phyloP scores from a whole-genome alignment of 1,284 basidiomycete species.

The Melampsora larici-populina region DNA sequence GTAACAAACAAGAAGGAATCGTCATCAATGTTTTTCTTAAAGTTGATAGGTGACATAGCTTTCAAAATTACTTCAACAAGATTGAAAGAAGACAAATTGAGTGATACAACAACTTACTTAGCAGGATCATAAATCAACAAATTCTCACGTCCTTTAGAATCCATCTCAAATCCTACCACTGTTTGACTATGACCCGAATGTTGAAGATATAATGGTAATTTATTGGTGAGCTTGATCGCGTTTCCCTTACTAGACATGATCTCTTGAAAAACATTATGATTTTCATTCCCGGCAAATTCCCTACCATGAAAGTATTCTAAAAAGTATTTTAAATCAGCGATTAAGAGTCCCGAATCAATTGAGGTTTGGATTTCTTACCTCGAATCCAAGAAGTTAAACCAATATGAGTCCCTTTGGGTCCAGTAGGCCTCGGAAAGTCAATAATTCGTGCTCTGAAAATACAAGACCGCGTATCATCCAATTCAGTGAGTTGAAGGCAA shows the following conservation, averaged over 20 bases:
- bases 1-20: background rate
- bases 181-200: conserved; percentile 50
- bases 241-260: background rate
- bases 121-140: conserved; percentile 50
- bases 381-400: background rate
- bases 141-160: conserved; percentile 44
- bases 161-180: conserved; percentile 49
- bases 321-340: background rate
- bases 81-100: conserved; percentile 3
- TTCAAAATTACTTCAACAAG: too few relatives aligned
- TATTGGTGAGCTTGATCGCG: conserved; percentile 2
- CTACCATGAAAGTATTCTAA: background rate
- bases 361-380: background rate
- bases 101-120: conserved; percentile 44
- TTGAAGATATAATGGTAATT: conserved; percentile 50
- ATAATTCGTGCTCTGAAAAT: background rate
- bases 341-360: background rate
- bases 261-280: background rate
- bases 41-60: background rate
- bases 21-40: background rate
- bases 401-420: background rate
- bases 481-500: background rate
- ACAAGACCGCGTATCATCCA: background rate
- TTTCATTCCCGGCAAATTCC: background rate
- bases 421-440: background rate